Percentiles rank a stretch among this genome's conserved stretches.
These are phyloP conservation scores for Urtica urens DNA, from an alignment of 306 rosid species.

Conservation along the genomic window DNA sequence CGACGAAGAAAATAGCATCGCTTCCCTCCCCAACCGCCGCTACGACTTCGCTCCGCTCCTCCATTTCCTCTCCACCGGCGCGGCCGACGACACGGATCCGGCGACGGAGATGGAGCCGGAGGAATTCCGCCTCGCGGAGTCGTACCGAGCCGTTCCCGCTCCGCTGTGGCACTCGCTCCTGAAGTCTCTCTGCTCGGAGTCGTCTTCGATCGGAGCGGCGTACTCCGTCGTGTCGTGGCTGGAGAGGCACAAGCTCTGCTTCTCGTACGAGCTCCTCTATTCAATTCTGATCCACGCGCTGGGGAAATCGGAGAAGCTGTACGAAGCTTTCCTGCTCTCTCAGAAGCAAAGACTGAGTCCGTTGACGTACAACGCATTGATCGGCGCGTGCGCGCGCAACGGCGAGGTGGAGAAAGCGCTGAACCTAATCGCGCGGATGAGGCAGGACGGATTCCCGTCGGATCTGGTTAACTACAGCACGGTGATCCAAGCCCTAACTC, in stretches of 20 bases:
- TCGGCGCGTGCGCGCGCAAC: conserved; percentile 84
- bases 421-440: conserved; percentile 68
- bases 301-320: conserved; percentile 76
- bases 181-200: conserved; percentile 62
- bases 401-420: conserved; percentile 77
- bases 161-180: conserved; percentile 87
- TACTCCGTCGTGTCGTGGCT: conserved; percentile 85
- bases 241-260: conserved; percentile 77
- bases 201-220: conserved; percentile 47
- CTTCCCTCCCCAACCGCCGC: conserved; percentile 41
- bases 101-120: conserved; percentile 56
- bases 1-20: conserved; percentile 32
- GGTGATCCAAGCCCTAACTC: conserved; percentile 72
- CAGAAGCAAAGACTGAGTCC: conserved; percentile 64
- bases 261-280: conserved; percentile 78
- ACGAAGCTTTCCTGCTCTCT: conserved; percentile 79
- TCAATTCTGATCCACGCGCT: conserved; percentile 92
- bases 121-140: conserved; percentile 74
- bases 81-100: conserved; percentile 17
- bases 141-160: conserved; percentile 76
- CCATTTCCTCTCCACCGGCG: conserved; percentile 36
- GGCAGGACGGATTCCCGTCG: conserved; percentile 67
- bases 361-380: conserved; percentile 72
- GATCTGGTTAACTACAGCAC: conserved; percentile 72
- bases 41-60: conserved; percentile 77